Evolutionary conservation across 352 stramenopile genomes (phyloP).

Genomic region (Phytopythium oedochilum): DNA sequence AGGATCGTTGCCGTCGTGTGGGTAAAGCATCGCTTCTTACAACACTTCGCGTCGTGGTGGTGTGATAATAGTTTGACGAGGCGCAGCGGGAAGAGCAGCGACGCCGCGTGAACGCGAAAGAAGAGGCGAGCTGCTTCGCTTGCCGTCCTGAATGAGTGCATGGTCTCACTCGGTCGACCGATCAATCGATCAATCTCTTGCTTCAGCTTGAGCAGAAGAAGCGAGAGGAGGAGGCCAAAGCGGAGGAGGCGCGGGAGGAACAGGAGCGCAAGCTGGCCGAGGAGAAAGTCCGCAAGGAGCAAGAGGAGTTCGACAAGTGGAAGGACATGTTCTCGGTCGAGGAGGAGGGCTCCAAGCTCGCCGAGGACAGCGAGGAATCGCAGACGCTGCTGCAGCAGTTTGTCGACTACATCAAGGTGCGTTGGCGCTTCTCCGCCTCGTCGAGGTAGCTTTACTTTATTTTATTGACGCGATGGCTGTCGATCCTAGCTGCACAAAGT

Average conservation of each 20-base stretch:
- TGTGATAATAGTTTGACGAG: conserved; percentile 70
- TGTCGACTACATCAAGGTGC: conserved; percentile 64
- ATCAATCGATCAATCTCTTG: too few species aligned
- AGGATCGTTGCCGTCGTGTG: neutral
- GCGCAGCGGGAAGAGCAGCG: conserved; percentile 55
- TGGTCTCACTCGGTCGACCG: neutral
- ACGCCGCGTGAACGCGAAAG: conserved; percentile 46
- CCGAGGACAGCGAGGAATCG: conserved; percentile 56
- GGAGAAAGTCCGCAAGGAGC: conserved; percentile 55
- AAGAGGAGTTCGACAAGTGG: conserved; percentile 76
- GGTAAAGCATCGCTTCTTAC: too few species aligned
- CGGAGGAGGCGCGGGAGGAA: conserved; percentile 43
- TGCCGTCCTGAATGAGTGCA: neutral
- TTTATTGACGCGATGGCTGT: too few species aligned
- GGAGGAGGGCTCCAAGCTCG: conserved; percentile 46
- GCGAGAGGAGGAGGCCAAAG: conserved; percentile 42
- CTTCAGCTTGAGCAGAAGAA: conserved; percentile 48
- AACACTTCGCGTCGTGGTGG: too few species aligned
- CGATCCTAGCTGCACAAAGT: conserved; percentile 64
- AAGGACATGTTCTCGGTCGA: conserved; percentile 74
- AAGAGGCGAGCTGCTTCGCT: conserved; percentile 17
- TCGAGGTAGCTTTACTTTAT: too few species aligned
- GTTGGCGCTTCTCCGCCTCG: neutral
- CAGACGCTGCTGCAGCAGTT: conserved; percentile 65
- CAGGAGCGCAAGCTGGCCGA: conserved; percentile 34